Percentiles rank a stretch among this genome's conserved stretches.
phyloP scores from a whole-genome alignment of 257 asterid species.

The Echium plantagineum region DNA sequence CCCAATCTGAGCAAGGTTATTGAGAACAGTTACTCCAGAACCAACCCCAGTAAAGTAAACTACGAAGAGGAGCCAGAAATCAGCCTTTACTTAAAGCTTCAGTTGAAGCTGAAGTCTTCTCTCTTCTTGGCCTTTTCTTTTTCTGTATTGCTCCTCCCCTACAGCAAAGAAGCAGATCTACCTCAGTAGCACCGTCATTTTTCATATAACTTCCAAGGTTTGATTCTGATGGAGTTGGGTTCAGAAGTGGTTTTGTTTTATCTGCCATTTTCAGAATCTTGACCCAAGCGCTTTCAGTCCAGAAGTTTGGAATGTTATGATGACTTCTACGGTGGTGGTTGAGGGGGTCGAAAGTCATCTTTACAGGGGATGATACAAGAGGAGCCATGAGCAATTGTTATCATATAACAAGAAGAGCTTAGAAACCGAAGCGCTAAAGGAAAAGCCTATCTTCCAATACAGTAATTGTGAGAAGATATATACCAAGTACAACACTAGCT shows the following conservation, averaged over 20 bases:
- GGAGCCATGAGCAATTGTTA: conserved; percentile 58
- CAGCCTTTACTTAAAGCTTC: conserved; percentile 65
- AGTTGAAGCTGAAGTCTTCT: conserved; percentile 43
- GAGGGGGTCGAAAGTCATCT: conserved; percentile 53
- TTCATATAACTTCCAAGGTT: conserved; percentile 25
- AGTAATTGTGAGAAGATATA: conserved; percentile 46
- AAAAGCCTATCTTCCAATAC: conserved; percentile 25
- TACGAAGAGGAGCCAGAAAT: conserved; percentile 64
- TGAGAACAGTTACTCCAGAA: conserved; percentile 64
- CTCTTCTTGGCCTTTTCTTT: conserved; percentile 54
- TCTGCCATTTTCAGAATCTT: conserved; percentile 12
- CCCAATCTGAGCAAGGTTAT: conserved; percentile 69
- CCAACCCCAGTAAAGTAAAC: conserved; percentile 66
- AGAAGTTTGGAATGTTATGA: background rate
- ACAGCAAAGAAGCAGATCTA: conserved; percentile 52
- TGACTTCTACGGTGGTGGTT: conserved; percentile 20
- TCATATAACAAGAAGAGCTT: conserved; percentile 36
- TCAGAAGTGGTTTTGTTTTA: conserved; percentile 30
- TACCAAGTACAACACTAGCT: conserved; percentile 48
- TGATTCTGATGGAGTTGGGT: conserved; percentile 25
- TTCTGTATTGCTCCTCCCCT: conserved; percentile 49
- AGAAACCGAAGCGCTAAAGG: conserved; percentile 24
- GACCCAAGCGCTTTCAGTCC: conserved; percentile 1
- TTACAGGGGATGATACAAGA: conserved; percentile 53
- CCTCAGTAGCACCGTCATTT: conserved; percentile 29